Base-by-base conservation (phyloP, 164 flowering plant species). In the Tetrastigma voinierianum region DNA sequence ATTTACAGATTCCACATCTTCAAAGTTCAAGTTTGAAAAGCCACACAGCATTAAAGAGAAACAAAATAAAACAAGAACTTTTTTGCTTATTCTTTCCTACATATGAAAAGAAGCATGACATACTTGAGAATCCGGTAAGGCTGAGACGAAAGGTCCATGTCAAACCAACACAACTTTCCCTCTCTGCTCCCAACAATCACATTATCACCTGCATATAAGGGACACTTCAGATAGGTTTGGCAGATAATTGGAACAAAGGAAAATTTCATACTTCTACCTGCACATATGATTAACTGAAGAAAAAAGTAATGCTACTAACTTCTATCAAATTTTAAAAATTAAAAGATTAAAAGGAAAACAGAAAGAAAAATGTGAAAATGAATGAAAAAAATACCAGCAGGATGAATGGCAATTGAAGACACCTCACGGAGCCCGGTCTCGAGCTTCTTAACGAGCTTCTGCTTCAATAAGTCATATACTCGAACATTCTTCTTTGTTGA, bases 101-200 rank as follows among this genome's bases (percentile, higher is more conserved):
- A 43, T n/a, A n/a, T n/a, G n/a, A 18, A 64, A 66, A 24, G 18
- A 23, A 2, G 7, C 53, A 47, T 20, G 19, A 70, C 92, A 64
- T 93, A 91, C 97, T 76, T 85, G 69, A 91, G 83, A 71, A 72
- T 78, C 80, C 56, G 79, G 79, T 86, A 93, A 65, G 99, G 96
- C 65, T 84, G 74, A 66, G 98, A 84, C 57, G 96, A 88, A 51
- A 93, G 96, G 66, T 96, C 99, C 99, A 96, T 84, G 79, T 96
- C 99, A 86, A 96, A 96, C 99, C 98, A 96, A 75, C 96, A 91
- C 40, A 91, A 59, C 71, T 96, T 96, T 72, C 99, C 99, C 32
- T 96, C 99, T 70, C 66, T 87, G 81, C 99, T 96, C 16, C 99
- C 99, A 18, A 96, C 96, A 71, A 96, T 86, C 17, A 91, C 70